A percentile compares a stretch with the other conserved stretches of the same genome.
These are phyloP conservation scores for Peronospora belbahrii DNA, from an alignment of 352 stramenopile species.

Conservation along the genomic window DNA sequence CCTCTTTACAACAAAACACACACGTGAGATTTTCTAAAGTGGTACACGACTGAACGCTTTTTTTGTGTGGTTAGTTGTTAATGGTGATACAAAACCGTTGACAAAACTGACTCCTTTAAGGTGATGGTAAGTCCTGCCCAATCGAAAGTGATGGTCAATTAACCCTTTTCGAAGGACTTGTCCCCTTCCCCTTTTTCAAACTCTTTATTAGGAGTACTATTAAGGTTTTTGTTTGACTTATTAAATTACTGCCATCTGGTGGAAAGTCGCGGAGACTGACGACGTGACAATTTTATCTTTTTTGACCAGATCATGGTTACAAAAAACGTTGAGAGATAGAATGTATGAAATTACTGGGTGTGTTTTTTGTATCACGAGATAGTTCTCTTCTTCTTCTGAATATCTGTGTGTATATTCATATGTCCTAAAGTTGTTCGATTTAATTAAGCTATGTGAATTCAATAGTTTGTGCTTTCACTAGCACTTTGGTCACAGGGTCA, in stretches of 20 bases:
- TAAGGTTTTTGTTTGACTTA: no score
- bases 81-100: conserved; percentile 5
- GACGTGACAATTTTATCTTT: conserved; percentile 10
- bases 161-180: not conserved
- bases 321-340: no score
- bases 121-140: no score
- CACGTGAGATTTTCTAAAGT: conserved; percentile 18
- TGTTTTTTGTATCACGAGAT: no score
- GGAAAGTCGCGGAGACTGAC: conserved; percentile 7
- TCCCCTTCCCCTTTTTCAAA: not conserved
- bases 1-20: conserved; percentile 14
- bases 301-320: not conserved
- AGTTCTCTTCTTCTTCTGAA: no score
- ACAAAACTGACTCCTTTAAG: conserved; percentile 26
- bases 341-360: no score
- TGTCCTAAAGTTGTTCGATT: no score
- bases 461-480: no score
- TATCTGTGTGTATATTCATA: no score
- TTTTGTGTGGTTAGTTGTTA: not conserved
- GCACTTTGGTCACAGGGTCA: not conserved
- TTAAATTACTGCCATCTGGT: not conserved
- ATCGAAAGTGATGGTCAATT: conserved; percentile 15
- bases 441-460: no score
- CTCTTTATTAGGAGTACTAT: no score
- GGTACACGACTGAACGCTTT: conserved; percentile 16